These are phyloP conservation scores for Candida buenavistaensis DNA, from an alignment of 1,139 yeast genomes.

Conservation along the genomic window DNA sequence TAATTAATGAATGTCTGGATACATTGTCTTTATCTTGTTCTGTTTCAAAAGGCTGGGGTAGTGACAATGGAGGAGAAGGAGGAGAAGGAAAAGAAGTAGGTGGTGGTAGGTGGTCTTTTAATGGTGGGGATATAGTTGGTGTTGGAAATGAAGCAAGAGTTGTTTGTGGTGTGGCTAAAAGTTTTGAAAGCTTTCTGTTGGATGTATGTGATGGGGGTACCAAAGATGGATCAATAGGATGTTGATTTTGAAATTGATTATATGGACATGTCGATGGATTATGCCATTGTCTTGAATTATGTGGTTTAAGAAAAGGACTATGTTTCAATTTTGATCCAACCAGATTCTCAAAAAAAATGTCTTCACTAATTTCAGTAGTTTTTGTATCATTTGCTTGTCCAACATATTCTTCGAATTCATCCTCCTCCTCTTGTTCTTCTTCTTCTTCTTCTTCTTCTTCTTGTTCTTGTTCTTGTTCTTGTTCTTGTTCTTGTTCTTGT, in stretches of 20 bases:
- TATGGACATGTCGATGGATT: too few relatives aligned
- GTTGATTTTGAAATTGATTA: background rate
- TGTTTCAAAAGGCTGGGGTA: too few relatives aligned
- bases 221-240: too few relatives aligned
- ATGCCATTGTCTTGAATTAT: too few relatives aligned
- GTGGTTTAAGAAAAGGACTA: too few relatives aligned
- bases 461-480: background rate
- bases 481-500: conserved; percentile 1
- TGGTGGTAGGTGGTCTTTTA: too few relatives aligned
- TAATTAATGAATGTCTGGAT: conserved; percentile 1
- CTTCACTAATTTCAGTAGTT: background rate
- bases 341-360: background rate
- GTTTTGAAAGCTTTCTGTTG: too few relatives aligned
- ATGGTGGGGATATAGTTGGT: background rate
- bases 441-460: conserved; percentile 4
- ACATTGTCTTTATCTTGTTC: too few relatives aligned
- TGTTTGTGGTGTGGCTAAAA: background rate
- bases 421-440: background rate
- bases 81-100: too few relatives aligned
- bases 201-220: too few relatives aligned
- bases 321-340: background rate
- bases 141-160: background rate
- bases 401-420: conserved; percentile 2
- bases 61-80: too few relatives aligned
- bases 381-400: background rate